Evolutionary conservation across 139 green algal species (phyloP), one percentile per base, ranked within the genome.

Genomic region (Chlorella ohadii): DNA sequence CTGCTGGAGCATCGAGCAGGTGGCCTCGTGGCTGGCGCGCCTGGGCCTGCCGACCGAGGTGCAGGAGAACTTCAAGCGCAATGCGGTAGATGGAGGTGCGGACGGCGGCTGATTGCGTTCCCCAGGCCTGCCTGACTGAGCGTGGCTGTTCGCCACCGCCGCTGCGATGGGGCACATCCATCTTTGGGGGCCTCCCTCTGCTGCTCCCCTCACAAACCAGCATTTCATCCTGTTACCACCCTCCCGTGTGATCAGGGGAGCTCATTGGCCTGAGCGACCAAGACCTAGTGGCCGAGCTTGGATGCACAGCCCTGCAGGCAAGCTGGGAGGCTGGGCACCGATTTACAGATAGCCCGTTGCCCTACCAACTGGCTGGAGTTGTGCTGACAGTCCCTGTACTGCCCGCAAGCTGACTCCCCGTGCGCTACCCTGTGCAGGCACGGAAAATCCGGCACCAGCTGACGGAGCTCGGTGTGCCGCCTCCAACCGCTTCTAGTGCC

Each of bases 291-390:
- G 9, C 3, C 4, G 15, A 57, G 38, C 68, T 76, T 19, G 68
- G 68, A 20, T 76, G 68, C 68, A 76, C 68, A 23, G 22, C 31
- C 4, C 68, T 76, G 68, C 68, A 76, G 68, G 68, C 51, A 59
- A 59, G 51, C 51, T 55, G 51, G 51, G 51, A 59, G 9, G 51
- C 2, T 22, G 15, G 51, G 2, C 44, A 51, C 44, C n/a, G n/a
- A n/a, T n/a, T n/a, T n/a, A n/a, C n/a, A n/a, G n/a, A n/a, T n/a
- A n/a, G n/a, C n/a, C n/a, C n/a, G n/a, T n/a, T n/a, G n/a, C n/a
- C n/a, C n/a, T n/a, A n/a, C n/a, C n/a, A n/a, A 51, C 44, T 51
- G 6, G 44, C 44, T 9, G 44, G 7, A 51, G n/a, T 51, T 51
- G 44, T 16, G 44, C 44, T 51, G 44, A 16, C 44, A 51, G 7